Conservation (phyloP, 257 asterid species). For the Eustoma russellianum region DNA sequence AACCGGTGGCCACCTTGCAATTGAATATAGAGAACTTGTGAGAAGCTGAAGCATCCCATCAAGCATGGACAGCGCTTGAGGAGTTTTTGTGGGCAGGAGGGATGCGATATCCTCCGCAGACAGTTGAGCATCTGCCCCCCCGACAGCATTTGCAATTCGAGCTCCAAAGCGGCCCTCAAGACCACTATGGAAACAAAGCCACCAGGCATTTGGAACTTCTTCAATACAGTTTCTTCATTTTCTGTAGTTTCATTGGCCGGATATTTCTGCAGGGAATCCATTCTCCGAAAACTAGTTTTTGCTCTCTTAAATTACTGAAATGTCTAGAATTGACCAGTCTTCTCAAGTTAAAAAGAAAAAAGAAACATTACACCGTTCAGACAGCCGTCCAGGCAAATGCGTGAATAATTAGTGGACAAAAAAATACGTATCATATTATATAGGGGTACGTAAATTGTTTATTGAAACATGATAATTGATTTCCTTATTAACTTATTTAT, state of each 20-base stretch:
- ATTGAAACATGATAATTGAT: too few relatives aligned
- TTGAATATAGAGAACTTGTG: conserved; percentile 7
- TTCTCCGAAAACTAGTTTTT: too few relatives aligned
- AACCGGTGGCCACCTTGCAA: conserved; percentile 1
- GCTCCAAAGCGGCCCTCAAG: conserved; percentile 13
- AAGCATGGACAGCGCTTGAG: conserved; percentile 8
- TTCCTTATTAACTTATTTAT: too few relatives aligned
- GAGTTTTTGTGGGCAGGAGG: conserved; percentile 11
- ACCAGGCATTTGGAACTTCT: background rate
- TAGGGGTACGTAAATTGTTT: too few relatives aligned
- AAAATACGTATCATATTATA: too few relatives aligned
- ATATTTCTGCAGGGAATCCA: background rate
- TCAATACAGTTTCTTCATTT: conserved; percentile 17
- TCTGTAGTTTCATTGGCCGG: background rate
- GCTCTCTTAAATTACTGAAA: too few relatives aligned
- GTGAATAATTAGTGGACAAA: too few relatives aligned
- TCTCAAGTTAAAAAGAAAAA: too few relatives aligned
- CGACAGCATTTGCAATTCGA: background rate
- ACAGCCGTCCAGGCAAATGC: too few relatives aligned
- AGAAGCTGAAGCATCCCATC: conserved; percentile 16
- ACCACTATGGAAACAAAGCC: conserved; percentile 10
- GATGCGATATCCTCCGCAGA: conserved; percentile 13
- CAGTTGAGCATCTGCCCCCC: conserved; percentile 9
- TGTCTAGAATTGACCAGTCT: background rate
- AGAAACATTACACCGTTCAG: too few relatives aligned